Base-by-base conservation (phyloP, 2,329 filamentous ascomycete genomes). In the Podosphaera xanthii region DNA sequence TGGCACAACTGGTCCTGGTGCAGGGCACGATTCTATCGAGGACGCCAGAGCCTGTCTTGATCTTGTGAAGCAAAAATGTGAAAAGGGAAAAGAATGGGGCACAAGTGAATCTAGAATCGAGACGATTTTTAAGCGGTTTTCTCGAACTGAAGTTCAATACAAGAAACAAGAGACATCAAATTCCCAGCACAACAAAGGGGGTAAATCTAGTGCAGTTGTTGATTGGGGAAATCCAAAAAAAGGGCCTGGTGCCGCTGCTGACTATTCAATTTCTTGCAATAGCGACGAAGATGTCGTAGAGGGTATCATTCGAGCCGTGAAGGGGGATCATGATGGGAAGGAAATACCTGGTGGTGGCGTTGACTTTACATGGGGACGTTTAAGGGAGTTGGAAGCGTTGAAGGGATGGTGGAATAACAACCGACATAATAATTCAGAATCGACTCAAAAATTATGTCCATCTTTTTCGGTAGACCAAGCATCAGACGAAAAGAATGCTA, bases 31-130 rank as follows among this genome's bases (percentile, higher is more conserved):
- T 75, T 92, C 87, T 60, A 78, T 95, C 62, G 92, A 98, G 71
- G 92, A 98, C 70, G 89, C 92, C 12, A 83, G 79, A 63, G 89
- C 92, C 2, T 94, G 89, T 63, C 81, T 98, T 12, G 90, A 97
- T 66, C 82, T 98, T 1, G 82, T 97, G 55, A 94, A 92, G 71
- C 84, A 91, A 68, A 98, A 98, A 70, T 96, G 91, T 70, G 90
- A 97, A 70, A 92, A 87, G 71, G 92, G 92, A 48, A 86, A 86
- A 63, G 72, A 76, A 33, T 98, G 90, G 87, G 92, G 88, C 42
- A 84, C 84, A 0, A 81, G 81, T 57, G 88, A 94, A 50, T 77
- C 82, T 1, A 83, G 82, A 53, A 83, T 82, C 48, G 92, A 98
- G 72, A 91, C 88, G 64, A 81, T 98, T 57, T 98, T 97, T 75